Percentiles rank a stretch among this genome's conserved stretches.
Evolutionary conservation across 2,329 filamentous ascomycete species (phyloP).

Genomic region (Ophiostoma tasmaniense): DNA sequence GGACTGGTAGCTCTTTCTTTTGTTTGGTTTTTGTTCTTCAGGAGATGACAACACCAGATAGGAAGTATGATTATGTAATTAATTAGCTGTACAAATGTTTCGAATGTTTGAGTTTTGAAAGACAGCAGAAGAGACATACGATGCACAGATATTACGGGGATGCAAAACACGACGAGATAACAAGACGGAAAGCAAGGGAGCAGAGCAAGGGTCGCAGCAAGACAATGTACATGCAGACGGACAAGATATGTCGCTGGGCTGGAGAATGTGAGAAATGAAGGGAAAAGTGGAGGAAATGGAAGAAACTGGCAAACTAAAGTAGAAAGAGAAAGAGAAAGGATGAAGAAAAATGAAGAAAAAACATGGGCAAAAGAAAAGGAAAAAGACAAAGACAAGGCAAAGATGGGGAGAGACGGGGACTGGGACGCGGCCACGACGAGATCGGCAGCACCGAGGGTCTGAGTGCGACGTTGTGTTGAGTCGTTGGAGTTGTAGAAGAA

Average conservation of each 20-base stretch:
- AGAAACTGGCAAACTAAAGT: not conserved
- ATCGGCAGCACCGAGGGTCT: not conserved
- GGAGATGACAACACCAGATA: not conserved
- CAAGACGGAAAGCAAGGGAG: not conserved
- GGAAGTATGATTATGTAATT: not conserved
- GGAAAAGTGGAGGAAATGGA: not conserved
- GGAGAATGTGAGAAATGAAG: not conserved
- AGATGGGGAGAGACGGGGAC: not conserved
- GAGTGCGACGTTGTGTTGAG: not conserved
- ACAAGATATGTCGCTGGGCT: not conserved
- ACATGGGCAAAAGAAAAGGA: not conserved
- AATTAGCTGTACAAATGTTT: not conserved
- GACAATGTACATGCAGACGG: slow-evolving; percentile 1
- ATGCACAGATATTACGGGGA: too few species aligned
- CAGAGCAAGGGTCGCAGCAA: not conserved
- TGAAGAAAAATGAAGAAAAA: not conserved
- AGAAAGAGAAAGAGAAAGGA: not conserved
- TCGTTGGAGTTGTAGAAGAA: too few species aligned
- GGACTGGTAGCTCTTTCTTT: not conserved
- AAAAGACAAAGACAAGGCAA: not conserved
- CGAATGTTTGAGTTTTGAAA: too few species aligned
- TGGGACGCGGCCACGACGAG: not conserved
- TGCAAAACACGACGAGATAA: not conserved
- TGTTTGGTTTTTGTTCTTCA: not conserved
- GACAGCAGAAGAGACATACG: not conserved